A percentile compares a stretch with the other conserved stretches of the same genome.
These are phyloP conservation scores for Trichophyton rubrum DNA, from an alignment of 2,329 filamentous ascomycete genomes.

Conservation along the genomic window DNA sequence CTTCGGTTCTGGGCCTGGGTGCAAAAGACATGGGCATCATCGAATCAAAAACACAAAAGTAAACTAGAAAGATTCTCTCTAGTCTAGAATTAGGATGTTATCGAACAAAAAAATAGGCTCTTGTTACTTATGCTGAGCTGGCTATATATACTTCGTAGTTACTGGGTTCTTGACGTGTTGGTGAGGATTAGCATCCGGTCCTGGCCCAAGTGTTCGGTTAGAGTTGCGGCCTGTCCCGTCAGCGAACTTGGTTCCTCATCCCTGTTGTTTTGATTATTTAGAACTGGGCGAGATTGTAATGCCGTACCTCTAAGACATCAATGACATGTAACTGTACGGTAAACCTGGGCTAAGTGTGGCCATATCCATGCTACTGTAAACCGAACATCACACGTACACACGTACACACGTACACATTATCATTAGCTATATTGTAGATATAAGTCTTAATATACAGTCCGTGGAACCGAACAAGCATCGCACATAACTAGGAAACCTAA, in stretches of 20 bases:
- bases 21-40: background rate
- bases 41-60: background rate
- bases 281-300: background rate
- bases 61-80: background rate
- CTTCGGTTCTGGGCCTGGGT: background rate
- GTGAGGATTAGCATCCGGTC: background rate
- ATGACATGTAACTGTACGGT: background rate
- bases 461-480: too few species aligned
- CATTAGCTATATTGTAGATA: too few species aligned
- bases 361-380: background rate
- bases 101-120: background rate
- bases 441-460: too few species aligned
- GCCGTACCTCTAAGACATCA: background rate
- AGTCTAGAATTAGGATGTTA: constrained; percentile 1
- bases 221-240: constrained; percentile 1
- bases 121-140: background rate
- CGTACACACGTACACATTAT: too few species aligned
- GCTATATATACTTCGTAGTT: too few species aligned
- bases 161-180: background rate
- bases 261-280: background rate
- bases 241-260: background rate
- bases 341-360: too few species aligned
- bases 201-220: background rate
- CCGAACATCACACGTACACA: background rate
- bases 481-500: too few species aligned